These are phyloP conservation scores for Dothideomycetes sp. DNA, from an alignment of 2,329 filamentous ascomycete species.

Conservation along the genomic window DNA sequence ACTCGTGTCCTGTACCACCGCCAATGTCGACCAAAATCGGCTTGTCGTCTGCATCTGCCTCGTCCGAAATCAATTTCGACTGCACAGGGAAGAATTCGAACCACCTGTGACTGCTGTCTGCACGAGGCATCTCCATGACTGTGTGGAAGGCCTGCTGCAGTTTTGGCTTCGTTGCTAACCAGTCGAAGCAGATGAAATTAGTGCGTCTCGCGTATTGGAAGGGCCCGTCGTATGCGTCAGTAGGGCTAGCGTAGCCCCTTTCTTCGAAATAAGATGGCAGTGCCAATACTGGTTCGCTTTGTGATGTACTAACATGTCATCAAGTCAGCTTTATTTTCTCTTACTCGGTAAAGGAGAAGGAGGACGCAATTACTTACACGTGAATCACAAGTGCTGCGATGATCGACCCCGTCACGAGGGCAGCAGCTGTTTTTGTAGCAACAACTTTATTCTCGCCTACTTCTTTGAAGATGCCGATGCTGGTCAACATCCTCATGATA, in stretches of 20 bases:
- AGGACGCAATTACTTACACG: neutral
- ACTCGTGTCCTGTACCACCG: slow-evolving; percentile 4
- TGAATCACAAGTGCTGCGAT: neutral
- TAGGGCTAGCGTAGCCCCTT: neutral
- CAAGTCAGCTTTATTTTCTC: neutral
- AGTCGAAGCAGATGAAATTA: neutral
- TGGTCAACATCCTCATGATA: neutral
- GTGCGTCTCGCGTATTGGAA: neutral
- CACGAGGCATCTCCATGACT: neutral
- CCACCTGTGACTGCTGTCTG: neutral
- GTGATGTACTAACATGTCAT: neutral
- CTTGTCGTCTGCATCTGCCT: neutral
- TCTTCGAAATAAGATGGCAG: neutral
- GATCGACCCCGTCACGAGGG: neutral
- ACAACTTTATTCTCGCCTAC: neutral
- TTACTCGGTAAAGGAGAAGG: neutral
- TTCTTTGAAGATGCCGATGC: neutral
- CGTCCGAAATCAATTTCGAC: neutral
- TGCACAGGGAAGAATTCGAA: neutral
- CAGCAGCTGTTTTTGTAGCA: neutral
- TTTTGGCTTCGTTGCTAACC: neutral
- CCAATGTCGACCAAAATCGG: slow-evolving; percentile 7
- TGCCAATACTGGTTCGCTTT: neutral
- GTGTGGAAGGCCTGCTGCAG: neutral
- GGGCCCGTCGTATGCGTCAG: neutral